Evolutionary conservation across 495 filamentous ascomycete genomes (phyloP), one percentile per base, ranked within the genome.

Genomic region (Podospora comata): DNA sequence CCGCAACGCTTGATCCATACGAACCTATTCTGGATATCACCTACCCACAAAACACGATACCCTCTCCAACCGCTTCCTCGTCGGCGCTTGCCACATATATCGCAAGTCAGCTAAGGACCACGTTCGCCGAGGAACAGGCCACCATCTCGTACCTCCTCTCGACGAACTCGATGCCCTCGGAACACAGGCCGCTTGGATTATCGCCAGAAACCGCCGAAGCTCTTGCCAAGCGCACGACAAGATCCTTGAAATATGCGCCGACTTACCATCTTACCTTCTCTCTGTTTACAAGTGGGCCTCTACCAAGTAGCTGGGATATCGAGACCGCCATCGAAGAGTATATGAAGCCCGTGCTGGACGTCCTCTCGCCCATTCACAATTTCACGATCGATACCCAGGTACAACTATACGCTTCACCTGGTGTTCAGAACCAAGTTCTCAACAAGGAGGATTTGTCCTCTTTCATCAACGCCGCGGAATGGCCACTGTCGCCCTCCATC

Each of bases 331-430:
- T 98, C 48, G 84, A 89, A 16, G 86, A 92, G 73, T 92, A 96
- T 77, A 85, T 99, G 74, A 81, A 87, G 19, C 94, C 95, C 0
- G 84, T 98, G 58, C 83, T 98, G 0, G 84, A 91, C 53, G 86
- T 90, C 32, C 85, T 97, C 28, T 85, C 87, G 3, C 83, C 88
- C 18, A 94, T 98, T 70, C 94, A 92, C 83, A 94, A 96, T 75
- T 98, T 99, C 77, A 97, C 95, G 23, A 88, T 99, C 53, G 95
- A 98, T 76, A 96, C 93, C 1, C 95, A 99, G 77, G 90, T 98
- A 15, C 95, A 99, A 80, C 84, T 97, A 1, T 97, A 97, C 76
- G 95, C 95, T 2, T 82, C 84, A 0, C 93, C 91, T 0, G 93
- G 94, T 30, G 88, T 93, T 18, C 80, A 83, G 34, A 83, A 81